Evolutionary conservation across 2,329 filamentous ascomycete species (phyloP).

Genomic region (Monilinia aucupariae): DNA sequence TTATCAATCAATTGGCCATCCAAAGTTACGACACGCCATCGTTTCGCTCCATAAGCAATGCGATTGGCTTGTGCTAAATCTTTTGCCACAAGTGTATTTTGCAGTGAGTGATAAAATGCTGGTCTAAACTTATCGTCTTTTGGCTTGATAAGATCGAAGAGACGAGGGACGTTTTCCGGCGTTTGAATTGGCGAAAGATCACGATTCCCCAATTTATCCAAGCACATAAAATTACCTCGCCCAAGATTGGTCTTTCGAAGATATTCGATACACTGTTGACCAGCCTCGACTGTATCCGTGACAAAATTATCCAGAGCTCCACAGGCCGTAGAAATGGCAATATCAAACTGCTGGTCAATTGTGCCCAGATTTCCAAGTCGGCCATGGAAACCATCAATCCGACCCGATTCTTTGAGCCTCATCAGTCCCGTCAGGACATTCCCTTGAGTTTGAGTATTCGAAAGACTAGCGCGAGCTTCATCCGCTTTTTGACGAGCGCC

Average conservation of each 20-base stretch:
- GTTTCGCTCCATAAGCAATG: conserved; percentile 86
- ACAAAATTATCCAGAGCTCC: conserved; percentile 91
- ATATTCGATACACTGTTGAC: conserved; percentile 97
- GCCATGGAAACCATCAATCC: conserved; percentile 95
- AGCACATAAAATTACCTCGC: conserved; percentile 91
- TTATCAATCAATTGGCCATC: conserved; percentile 96
- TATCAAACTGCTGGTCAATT: conserved; percentile 90
- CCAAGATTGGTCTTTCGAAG: conserved; percentile 95
- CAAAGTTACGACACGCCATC: conserved; percentile 95
- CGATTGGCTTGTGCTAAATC: conserved; percentile 95
- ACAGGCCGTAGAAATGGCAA: conserved; percentile 97
- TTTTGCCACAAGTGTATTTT: conserved; percentile 88
- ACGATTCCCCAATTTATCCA: conserved; percentile 76
- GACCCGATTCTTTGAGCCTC: conserved; percentile 90
- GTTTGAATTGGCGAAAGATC: conserved; percentile 78
- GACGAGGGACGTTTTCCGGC: conserved; percentile 82
- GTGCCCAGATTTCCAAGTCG: conserved; percentile 88
- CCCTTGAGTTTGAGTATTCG: conserved; percentile 84
- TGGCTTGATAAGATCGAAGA: conserved; percentile 88
- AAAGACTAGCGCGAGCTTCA: conserved; percentile 84
- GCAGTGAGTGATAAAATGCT: conserved; percentile 91
- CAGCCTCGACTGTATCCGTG: conserved; percentile 90
- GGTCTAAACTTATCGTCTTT: conserved; percentile 83
- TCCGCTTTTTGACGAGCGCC: conserved; percentile 91
- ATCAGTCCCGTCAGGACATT: conserved; percentile 89